A percentile compares a stretch with the other conserved stretches of the same genome.
Evolutionary conservation across 257 asterid species (phyloP).

Genomic region (Solanum piurae): DNA sequence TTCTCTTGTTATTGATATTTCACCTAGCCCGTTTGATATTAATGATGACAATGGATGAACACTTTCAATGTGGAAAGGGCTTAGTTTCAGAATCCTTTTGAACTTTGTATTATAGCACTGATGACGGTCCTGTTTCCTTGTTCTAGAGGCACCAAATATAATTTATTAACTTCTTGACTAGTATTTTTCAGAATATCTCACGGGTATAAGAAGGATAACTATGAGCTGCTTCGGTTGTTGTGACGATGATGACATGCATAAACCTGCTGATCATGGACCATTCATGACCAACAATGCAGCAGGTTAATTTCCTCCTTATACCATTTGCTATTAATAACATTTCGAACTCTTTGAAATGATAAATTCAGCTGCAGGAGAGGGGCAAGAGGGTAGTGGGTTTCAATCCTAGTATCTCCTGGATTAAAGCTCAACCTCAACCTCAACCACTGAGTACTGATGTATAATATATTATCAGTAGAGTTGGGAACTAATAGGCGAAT

Average conservation of each 20-base stretch:
- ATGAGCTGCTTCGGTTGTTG: constrained; percentile 74
- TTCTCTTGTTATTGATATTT: neutral
- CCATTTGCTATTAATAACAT: neutral
- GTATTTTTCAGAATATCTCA: neutral
- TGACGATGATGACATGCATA: constrained; percentile 48
- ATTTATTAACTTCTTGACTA: neutral
- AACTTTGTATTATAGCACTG: neutral
- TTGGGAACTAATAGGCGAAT: neutral
- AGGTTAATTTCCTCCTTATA: constrained; percentile 22
- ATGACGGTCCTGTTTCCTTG: neutral
- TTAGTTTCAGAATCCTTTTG: neutral
- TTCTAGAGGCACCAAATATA: neutral
- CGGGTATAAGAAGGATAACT: neutral
- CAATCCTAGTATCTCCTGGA: neutral
- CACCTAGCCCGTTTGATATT: neutral
- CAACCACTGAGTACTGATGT: neutral
- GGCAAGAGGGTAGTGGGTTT: neutral
- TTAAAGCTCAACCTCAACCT: neutral
- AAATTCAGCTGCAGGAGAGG: neutral
- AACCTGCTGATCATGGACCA: constrained; percentile 48
- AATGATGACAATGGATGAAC: neutral
- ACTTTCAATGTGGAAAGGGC: neutral
- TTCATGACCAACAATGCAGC: constrained; percentile 38
- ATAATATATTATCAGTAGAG: neutral
- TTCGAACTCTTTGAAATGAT: neutral